These are phyloP conservation scores for Sclerotinia sclerotiorum DNA, from an alignment of 2,329 filamentous ascomycete genomes.

Conservation along the genomic window DNA sequence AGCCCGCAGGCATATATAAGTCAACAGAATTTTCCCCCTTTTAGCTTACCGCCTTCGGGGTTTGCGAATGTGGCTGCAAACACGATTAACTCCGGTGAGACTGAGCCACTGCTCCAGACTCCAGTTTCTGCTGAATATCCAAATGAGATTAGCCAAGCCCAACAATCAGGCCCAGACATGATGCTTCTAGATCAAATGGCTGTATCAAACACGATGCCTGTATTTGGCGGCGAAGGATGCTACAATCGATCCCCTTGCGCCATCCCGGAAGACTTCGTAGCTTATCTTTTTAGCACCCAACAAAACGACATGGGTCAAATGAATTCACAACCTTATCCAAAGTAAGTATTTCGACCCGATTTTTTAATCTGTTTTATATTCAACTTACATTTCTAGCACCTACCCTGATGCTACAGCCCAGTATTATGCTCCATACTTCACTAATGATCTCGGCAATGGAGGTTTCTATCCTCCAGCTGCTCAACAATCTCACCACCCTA, in stretches of 20 bases:
- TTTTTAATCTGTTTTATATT: background rate
- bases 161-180: slow-evolving; percentile 49
- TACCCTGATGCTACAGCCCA: slow-evolving; percentile 54
- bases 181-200: slow-evolving; percentile 63
- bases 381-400: slow-evolving; percentile 40
- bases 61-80: slow-evolving; percentile 47
- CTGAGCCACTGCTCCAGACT: slow-evolving; percentile 37
- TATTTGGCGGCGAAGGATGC: slow-evolving; percentile 76
- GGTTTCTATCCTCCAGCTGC: slow-evolving; percentile 57
- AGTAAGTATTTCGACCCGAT: slow-evolving; percentile 45
- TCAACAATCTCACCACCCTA: slow-evolving; percentile 66
- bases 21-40: slow-evolving; percentile 62
- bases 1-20: slow-evolving; percentile 53
- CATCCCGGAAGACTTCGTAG: slow-evolving; percentile 83
- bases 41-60: slow-evolving; percentile 62
- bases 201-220: slow-evolving; percentile 70
- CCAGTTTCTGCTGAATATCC: slow-evolving; percentile 38
- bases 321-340: slow-evolving; percentile 49
- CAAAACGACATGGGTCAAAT: slow-evolving; percentile 55
- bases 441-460: slow-evolving; percentile 50
- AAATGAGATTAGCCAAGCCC: slow-evolving; percentile 40
- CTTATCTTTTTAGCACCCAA: slow-evolving; percentile 76
- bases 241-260: slow-evolving; percentile 84
- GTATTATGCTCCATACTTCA: slow-evolving; percentile 52
- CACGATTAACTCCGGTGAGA: slow-evolving; percentile 38